These are phyloP conservation scores for Sideroxylon spinosum DNA, from an alignment of 179 eudicot genomes.

Conservation along the genomic window DNA sequence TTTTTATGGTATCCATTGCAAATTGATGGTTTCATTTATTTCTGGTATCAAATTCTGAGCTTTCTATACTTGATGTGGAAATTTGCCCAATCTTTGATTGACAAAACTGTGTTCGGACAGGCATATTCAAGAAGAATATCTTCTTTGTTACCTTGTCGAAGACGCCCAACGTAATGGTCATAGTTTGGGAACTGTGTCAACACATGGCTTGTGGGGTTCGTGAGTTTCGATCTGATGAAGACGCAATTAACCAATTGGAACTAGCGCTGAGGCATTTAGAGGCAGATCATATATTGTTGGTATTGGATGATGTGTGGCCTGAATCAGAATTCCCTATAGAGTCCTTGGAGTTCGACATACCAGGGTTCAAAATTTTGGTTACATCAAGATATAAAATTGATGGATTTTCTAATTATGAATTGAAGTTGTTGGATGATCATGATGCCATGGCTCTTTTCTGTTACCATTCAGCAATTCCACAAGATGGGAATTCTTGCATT, in stretches of 20 bases:
- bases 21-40: no score
- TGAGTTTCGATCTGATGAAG: slow-evolving; percentile 22
- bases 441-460: slow-evolving; percentile 28
- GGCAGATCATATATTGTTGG: slow-evolving; percentile 21
- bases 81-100: not conserved
- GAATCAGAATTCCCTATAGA: slow-evolving; percentile 22
- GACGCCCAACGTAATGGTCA: slow-evolving; percentile 17
- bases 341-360: slow-evolving; percentile 13
- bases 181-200: slow-evolving; percentile 19
- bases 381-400: slow-evolving; percentile 29
- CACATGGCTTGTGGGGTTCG: slow-evolving; percentile 2
- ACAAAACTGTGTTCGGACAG: slow-evolving; percentile 17
- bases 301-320: slow-evolving; percentile 38
- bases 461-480: slow-evolving; percentile 26
- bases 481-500: slow-evolving; percentile 10
- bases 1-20: no score
- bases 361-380: slow-evolving; percentile 25
- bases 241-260: slow-evolving; percentile 25
- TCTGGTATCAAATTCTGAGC: no score
- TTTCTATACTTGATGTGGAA: not conserved
- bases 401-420: slow-evolving; percentile 20
- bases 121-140: slow-evolving; percentile 20
- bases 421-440: slow-evolving; percentile 21
- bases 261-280: slow-evolving; percentile 14
- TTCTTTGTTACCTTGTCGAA: slow-evolving; percentile 32